A percentile compares a stretch with the other conserved stretches of the same genome.
Evolutionary conservation across 1,139 yeast species (phyloP).

Genomic region (Pneumocystis wakefieldiae): DNA sequence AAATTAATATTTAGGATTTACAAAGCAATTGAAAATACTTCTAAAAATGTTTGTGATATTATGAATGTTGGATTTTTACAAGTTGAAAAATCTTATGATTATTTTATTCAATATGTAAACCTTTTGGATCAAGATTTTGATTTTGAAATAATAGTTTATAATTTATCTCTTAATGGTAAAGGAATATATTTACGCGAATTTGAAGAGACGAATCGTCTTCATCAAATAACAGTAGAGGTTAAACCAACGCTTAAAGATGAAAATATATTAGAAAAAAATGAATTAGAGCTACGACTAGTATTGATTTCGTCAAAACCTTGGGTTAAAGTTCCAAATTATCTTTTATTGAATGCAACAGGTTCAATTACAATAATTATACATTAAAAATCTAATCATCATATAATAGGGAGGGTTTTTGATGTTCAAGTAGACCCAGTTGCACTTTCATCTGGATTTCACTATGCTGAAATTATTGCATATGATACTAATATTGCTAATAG

Average conservation of each 20-base stretch:
- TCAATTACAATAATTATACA: background rate
- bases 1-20: slow-evolving; percentile 1
- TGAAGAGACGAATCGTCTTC: slow-evolving; percentile 4
- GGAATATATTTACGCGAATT: slow-evolving; percentile 10
- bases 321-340: slow-evolving; percentile 8
- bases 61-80: slow-evolving; percentile 11
- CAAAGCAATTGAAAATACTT: slow-evolving; percentile 8
- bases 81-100: slow-evolving; percentile 9
- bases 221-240: slow-evolving; percentile 4
- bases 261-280: slow-evolving; percentile 5
- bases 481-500: slow-evolving; percentile 5
- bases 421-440: slow-evolving; percentile 11
- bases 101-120: slow-evolving; percentile 6
- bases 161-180: background rate
- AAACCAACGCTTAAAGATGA: slow-evolving; percentile 8
- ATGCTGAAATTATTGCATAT: slow-evolving; percentile 5
- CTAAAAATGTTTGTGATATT: slow-evolving; percentile 7
- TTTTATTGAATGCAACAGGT: slow-evolving; percentile 9
- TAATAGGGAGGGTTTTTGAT: slow-evolving; percentile 4
- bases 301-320: slow-evolving; percentile 7
- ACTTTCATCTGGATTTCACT: slow-evolving; percentile 7
- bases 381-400: background rate
- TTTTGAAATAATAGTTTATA: slow-evolving; percentile 2
- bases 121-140: slow-evolving; percentile 8
- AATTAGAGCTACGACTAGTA: slow-evolving; percentile 6